A percentile compares a stretch with the other conserved stretches of the same genome.
phyloP scores from a whole-genome alignment of 1,284 basidiomycete species.

The Inonotus obliquus region DNA sequence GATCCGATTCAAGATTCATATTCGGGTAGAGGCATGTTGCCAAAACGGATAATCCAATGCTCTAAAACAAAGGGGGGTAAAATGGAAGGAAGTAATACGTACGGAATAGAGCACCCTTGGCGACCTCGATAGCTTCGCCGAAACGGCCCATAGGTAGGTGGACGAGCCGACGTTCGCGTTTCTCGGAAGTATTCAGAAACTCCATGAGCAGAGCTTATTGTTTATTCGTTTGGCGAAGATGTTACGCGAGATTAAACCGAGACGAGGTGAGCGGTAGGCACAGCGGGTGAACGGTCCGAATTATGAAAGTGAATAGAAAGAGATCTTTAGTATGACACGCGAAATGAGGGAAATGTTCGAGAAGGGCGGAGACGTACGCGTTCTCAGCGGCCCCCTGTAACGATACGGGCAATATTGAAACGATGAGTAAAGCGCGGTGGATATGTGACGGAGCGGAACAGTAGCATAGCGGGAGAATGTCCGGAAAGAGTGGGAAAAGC shows the following conservation, averaged over 20 bases:
- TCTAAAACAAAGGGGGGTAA: background rate
- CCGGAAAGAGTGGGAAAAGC: background rate
- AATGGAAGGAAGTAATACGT: conserved; percentile 31
- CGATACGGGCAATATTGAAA: conserved; percentile 12
- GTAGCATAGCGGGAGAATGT: background rate
- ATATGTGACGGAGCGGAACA: conserved; percentile 3
- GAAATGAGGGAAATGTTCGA: background rate
- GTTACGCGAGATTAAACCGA: background rate
- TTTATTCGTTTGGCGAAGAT: background rate
- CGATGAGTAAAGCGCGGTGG: background rate
- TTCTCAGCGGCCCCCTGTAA: conserved; percentile 82
- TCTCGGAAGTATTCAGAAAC: conserved; percentile 96
- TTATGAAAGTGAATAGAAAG: background rate
- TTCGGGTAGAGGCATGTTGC: too few species aligned
- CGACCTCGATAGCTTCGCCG: conserved; percentile 93
- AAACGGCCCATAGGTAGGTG: conserved; percentile 97
- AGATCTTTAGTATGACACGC: background rate
- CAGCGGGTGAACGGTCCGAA: background rate
- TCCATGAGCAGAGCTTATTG: conserved; percentile 87
- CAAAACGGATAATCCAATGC: background rate
- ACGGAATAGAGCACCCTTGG: conserved; percentile 89
- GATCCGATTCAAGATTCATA: background rate
- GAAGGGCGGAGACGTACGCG: conserved; percentile 52
- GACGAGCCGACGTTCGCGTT: conserved; percentile 83
- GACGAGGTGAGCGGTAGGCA: background rate